These are phyloP conservation scores for Fraxinus albicans DNA, from an alignment of 305 asterid species.

Conservation along the genomic window DNA sequence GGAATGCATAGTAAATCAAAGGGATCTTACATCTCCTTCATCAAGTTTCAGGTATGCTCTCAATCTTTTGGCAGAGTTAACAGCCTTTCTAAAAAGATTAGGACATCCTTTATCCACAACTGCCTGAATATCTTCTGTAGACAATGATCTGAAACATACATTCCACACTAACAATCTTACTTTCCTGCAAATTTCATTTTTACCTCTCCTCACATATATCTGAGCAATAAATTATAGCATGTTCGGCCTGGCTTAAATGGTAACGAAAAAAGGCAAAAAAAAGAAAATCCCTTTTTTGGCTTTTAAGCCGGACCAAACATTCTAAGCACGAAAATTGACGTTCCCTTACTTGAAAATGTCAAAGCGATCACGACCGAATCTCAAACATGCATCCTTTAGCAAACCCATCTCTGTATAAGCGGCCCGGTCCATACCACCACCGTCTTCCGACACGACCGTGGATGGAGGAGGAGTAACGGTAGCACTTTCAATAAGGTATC, in stretches of 20 bases:
- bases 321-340: neutral
- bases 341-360: conserved; percentile 72
- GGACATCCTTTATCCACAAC: conserved; percentile 86
- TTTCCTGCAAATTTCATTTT: neutral
- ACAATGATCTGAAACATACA: conserved; percentile 59
- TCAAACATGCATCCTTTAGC: conserved; percentile 70
- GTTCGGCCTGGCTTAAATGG: neutral
- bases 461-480: conserved; percentile 3
- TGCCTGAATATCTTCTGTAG: conserved; percentile 57
- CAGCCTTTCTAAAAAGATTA: conserved; percentile 65
- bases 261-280: neutral
- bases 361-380: conserved; percentile 75
- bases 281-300: neutral
- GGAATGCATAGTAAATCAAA: conserved; percentile 1
- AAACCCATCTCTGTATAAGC: conserved; percentile 50
- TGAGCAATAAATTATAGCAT: neutral
- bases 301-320: neutral
- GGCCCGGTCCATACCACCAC: conserved; percentile 24
- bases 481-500: conserved; percentile 42
- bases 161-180: neutral
- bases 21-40: conserved; percentile 70
- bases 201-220: neutral
- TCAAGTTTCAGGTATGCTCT: conserved; percentile 69
- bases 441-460: conserved; percentile 13
- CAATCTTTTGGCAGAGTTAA: conserved; percentile 85